Evolutionary conservation across 306 rosid genomes (phyloP), one percentile per base, ranked within the genome.

Genomic region (Astragalus glycyphyllos): DNA sequence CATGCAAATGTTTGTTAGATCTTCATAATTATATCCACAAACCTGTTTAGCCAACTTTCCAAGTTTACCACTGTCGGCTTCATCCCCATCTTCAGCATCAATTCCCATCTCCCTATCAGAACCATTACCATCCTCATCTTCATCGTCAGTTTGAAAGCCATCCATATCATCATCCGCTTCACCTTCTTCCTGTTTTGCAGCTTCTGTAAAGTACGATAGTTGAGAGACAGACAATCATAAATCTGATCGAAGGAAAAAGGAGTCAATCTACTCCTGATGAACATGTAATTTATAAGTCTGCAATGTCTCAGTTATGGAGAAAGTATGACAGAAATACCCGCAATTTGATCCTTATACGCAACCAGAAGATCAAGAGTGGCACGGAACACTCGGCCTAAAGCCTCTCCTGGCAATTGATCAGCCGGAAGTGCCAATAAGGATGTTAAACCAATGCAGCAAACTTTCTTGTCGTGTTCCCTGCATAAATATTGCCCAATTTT

Each of bases 261-360:
- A 58, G 49, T 62, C 37, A 45, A 34, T 65, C 55, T 20, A 44
- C 72, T 11, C 51, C 41, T 17, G 7, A 50, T 23, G 13, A 65
- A 53, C 31, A 26, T 26, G 42, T 20, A 60, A 38, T 44, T 51
- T 17, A 35, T 41, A 53, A 10, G 56, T 37, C 65, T 51, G 32
- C 49, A 34, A 20, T 32, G 71, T 32, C 35, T 42, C 46, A 55
- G 55, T 68, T 9, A 8, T 12, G 20, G 42, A 31, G 62, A 54
- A 65, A 32, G 58, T 37, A 44, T 16, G 47, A 37, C 29, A 61
- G 29, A 76, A 15, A 65, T 53, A 93, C 98, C 98, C 80, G 97
- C 92, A 78, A 93, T 94, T 93, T 93, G 98, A 60, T 93, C 89
- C 80, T 93, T 90, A 84, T 93, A 93, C 35, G 97, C 94, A 84